phyloP scores from a whole-genome alignment of 2,329 filamentous ascomycete species.

The Penicillium sp. region DNA sequence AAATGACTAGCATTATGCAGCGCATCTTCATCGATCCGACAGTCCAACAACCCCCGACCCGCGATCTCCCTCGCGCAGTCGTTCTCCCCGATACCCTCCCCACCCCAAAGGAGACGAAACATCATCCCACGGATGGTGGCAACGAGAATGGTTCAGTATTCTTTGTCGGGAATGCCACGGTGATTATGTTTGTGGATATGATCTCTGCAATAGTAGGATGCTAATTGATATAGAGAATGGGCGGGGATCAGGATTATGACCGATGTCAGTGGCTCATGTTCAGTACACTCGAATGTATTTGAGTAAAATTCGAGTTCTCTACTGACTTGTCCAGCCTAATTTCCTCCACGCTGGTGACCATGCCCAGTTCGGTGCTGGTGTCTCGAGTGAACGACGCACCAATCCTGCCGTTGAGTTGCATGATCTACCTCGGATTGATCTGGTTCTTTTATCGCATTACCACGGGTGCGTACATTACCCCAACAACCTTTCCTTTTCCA shows the following conservation, averaged over 20 bases:
- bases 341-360: slow-evolving; percentile 71
- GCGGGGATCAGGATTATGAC: slow-evolving; percentile 49
- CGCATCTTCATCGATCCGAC: slow-evolving; percentile 43
- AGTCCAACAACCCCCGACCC: slow-evolving; percentile 46
- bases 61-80: slow-evolving; percentile 38
- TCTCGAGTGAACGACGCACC: slow-evolving; percentile 60
- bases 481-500: background rate
- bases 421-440: slow-evolving; percentile 64
- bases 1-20: slow-evolving; percentile 15
- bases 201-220: slow-evolving; percentile 9
- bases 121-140: slow-evolving; percentile 47
- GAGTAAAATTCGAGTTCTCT: background rate
- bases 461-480: slow-evolving; percentile 53
- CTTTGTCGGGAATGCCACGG: slow-evolving; percentile 50
- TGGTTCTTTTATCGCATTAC: slow-evolving; percentile 68
- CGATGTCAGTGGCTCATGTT: slow-evolving; percentile 37
- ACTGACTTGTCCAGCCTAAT: slow-evolving; percentile 55
- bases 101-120: slow-evolving; percentile 52
- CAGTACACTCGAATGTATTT: background rate
- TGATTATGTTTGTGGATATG: slow-evolving; percentile 38
- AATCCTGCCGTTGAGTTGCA: slow-evolving; percentile 67
- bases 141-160: slow-evolving; percentile 46
- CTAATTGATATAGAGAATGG: slow-evolving; percentile 42
- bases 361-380: slow-evolving; percentile 69
- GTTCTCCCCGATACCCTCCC: slow-evolving; percentile 46